A percentile compares a stretch with the other conserved stretches of the same genome.
phyloP scores from a whole-genome alignment of 371 early-diverging fungal species.

The Mortierella sp. region DNA sequence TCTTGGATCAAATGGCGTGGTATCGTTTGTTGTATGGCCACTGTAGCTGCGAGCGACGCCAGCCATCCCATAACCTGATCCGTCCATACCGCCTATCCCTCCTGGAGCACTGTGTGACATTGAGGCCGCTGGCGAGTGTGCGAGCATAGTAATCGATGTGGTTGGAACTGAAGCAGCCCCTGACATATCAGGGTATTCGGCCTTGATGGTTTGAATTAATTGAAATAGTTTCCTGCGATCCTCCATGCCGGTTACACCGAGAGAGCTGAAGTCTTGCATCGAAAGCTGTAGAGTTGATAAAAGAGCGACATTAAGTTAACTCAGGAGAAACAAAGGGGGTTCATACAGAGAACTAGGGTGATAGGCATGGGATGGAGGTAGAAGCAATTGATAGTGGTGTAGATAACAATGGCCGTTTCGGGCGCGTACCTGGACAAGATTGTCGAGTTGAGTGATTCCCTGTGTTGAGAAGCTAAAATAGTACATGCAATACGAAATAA shows the following conservation, averaged over 20 bases:
- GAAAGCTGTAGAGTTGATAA: slow-evolving; percentile 65
- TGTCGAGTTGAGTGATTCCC: slow-evolving; percentile 70
- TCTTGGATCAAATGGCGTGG: slow-evolving; percentile 21
- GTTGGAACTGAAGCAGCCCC: slow-evolving; percentile 16
- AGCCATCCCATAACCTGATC: slow-evolving; percentile 12
- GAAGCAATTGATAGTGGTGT: not conserved
- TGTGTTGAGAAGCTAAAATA: slow-evolving; percentile 62
- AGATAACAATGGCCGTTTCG: not conserved
- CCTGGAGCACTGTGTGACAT: not conserved
- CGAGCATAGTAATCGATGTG: slow-evolving; percentile 16
- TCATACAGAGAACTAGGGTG: slow-evolving; percentile 2
- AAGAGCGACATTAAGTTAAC: slow-evolving; percentile 2
- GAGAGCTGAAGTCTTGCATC: slow-evolving; percentile 83
- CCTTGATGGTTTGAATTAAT: slow-evolving; percentile 67
- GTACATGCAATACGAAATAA: not conserved
- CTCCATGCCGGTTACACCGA: slow-evolving; percentile 81
- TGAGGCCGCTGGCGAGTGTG: slow-evolving; percentile 20
- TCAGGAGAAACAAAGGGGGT: slow-evolving; percentile 6
- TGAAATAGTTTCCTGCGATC: slow-evolving; percentile 84
- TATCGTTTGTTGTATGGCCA: slow-evolving; percentile 7
- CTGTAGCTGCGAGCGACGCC: slow-evolving; percentile 30
- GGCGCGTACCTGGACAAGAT: slow-evolving; percentile 21
- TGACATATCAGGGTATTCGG: slow-evolving; percentile 28
- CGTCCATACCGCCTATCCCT: slow-evolving; percentile 15
- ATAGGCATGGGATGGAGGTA: not conserved